These are phyloP conservation scores for Nyssa sinensis DNA, from an alignment of 148 eudicot species.

Conservation along the genomic window DNA sequence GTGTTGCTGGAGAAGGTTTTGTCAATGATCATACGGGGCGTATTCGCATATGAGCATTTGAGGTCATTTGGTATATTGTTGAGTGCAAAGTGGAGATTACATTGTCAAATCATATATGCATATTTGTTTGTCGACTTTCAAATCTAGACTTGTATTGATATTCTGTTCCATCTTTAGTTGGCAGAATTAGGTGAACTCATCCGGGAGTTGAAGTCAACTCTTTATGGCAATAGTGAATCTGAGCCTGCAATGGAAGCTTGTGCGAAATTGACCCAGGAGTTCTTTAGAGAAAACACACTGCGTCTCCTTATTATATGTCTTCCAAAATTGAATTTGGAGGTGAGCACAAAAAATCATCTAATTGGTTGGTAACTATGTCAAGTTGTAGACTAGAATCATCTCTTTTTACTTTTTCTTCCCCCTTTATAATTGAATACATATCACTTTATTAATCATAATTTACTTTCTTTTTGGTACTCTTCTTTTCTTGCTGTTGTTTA, in stretches of 20 bases:
- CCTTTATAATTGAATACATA: background rate
- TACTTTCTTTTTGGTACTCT: background rate
- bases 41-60: background rate
- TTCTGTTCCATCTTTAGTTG: conserved; percentile 27
- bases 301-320: conserved; percentile 46
- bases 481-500: conserved; percentile 30
- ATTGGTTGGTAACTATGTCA: background rate
- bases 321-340: conserved; percentile 53
- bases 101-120: background rate
- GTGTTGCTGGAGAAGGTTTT: no score
- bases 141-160: background rate
- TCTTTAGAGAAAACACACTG: conserved; percentile 42
- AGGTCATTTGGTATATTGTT: background rate
- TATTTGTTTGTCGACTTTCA: background rate
- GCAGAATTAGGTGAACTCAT: conserved; percentile 34
- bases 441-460: background rate
- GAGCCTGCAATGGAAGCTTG: conserved; percentile 56
- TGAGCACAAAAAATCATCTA: conserved; percentile 7
- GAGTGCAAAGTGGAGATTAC: background rate
- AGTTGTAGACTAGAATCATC: background rate
- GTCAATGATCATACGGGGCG: no score
- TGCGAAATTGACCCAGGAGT: conserved; percentile 53
- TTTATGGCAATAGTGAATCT: conserved; percentile 52
- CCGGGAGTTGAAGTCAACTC: conserved; percentile 45
- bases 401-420: background rate